Percentiles rank a stretch among this genome's conserved stretches.
These are phyloP conservation scores for Elongisporangium undulatum DNA, from an alignment of 352 stramenopile genomes.

Conservation along the genomic window DNA sequence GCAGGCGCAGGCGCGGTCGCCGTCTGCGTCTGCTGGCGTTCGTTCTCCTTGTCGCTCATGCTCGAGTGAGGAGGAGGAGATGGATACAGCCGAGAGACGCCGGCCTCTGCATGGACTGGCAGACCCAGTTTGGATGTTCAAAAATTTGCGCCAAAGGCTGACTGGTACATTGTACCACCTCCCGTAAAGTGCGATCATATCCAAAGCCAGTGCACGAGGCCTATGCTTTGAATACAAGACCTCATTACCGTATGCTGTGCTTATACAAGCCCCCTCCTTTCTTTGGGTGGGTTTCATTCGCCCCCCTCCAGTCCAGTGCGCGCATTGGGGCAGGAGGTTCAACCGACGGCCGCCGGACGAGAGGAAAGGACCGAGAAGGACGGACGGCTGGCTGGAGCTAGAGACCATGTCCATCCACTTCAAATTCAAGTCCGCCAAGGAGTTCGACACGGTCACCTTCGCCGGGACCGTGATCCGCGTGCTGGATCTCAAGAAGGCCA, in stretches of 20 bases:
- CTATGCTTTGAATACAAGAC: no score
- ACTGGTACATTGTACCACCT: background rate
- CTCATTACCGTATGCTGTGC: no score
- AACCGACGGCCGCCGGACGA: background rate
- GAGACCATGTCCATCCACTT: slow-evolving; percentile 86
- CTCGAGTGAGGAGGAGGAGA: background rate
- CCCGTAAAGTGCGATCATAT: background rate
- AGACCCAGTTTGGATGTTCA: background rate
- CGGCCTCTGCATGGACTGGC: background rate
- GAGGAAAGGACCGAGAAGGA: background rate
- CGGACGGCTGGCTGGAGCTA: background rate
- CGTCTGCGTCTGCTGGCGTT: slow-evolving; percentile 8
- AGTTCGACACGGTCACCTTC: slow-evolving; percentile 88
- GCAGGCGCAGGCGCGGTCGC: background rate
- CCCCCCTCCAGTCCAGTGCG: no score
- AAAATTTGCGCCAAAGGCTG: background rate
- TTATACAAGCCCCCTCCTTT: background rate
- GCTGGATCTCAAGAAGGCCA: slow-evolving; percentile 90
- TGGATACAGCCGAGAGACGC: background rate
- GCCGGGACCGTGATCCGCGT: slow-evolving; percentile 82
- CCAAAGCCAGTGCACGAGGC: background rate
- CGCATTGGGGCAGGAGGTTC: no score
- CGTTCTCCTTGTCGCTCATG: slow-evolving; percentile 8
- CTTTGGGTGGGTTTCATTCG: no score
- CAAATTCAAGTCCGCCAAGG: slow-evolving; percentile 90